Evolutionary conservation across 2,329 filamentous ascomycete species (phyloP).

Genomic region (Aschersonia sp.): DNA sequence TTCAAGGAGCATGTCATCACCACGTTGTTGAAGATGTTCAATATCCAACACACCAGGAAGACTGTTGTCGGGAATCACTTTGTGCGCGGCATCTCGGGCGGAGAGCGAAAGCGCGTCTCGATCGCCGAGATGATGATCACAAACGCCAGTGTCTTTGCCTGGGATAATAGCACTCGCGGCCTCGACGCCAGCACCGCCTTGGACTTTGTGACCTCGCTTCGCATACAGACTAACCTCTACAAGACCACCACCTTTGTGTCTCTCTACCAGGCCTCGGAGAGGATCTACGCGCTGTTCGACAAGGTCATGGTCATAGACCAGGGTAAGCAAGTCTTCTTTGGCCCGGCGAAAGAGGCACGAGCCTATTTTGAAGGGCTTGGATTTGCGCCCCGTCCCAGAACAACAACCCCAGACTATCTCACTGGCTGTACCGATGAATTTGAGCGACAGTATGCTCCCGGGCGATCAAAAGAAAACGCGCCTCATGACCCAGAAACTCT

Average conservation of each 20-base stretch:
- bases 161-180: constrained; percentile 62
- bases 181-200: constrained; percentile 54
- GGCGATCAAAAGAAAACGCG: constrained; percentile 48
- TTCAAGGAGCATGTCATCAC: constrained; percentile 67
- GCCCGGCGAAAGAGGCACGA: constrained; percentile 50
- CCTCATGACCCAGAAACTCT: constrained; percentile 55
- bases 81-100: constrained; percentile 65
- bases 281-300: constrained; percentile 66
- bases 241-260: constrained; percentile 75
- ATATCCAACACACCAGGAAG: constrained; percentile 75
- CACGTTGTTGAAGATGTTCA: constrained; percentile 78
- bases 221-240: constrained; percentile 72
- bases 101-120: constrained; percentile 65
- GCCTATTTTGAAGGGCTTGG: constrained; percentile 65
- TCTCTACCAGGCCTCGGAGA: constrained; percentile 74
- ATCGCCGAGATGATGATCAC: constrained; percentile 76
- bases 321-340: constrained; percentile 64
- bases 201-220: constrained; percentile 53
- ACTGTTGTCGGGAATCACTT: constrained; percentile 77
- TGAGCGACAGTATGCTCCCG: constrained; percentile 61
- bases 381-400: constrained; percentile 57
- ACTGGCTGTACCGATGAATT: constrained; percentile 76
- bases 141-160: constrained; percentile 54
- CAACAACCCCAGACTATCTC: constrained; percentile 70
- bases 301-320: constrained; percentile 72